phyloP scores from a whole-genome alignment of 768 basidiomycete genomes.

The Strobilomyces confusus region DNA sequence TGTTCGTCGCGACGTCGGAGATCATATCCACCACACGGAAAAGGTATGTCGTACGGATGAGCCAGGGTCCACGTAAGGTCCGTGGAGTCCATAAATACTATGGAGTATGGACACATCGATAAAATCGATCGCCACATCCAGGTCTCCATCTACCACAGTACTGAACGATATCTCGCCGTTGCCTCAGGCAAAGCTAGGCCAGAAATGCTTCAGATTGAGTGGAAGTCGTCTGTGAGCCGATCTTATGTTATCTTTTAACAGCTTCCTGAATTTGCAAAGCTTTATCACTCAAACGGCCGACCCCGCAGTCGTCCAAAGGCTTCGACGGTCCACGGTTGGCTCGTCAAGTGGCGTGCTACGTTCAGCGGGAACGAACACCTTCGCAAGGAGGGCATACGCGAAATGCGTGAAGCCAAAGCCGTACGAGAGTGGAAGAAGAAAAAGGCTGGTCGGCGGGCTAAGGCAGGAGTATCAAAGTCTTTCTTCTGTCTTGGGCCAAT shows the following conservation, averaged over 20 bases:
- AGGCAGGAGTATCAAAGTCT: conserved; percentile 10
- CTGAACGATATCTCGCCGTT: conserved; percentile 2
- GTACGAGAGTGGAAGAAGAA: conserved; percentile 29
- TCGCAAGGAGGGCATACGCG: conserved; percentile 64
- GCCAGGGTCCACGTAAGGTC: not conserved
- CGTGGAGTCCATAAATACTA: conserved; percentile 23
- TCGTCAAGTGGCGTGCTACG: conserved; percentile 76
- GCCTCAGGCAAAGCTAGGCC: not conserved
- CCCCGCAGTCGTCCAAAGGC: conserved; percentile 48
- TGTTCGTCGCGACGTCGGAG: conserved; percentile 11
- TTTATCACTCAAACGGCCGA: conserved; percentile 35
- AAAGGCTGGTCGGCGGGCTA: conserved; percentile 17
- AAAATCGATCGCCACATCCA: conserved; percentile 9
- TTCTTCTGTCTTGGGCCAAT: conserved; percentile 28
- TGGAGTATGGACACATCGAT: conserved; percentile 2
- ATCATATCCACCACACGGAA: conserved; percentile 14
- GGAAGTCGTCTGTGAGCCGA: conserved; percentile 31
- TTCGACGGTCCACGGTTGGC: conserved; percentile 70
- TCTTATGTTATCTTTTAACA: not conserved
- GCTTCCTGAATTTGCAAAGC: conserved; percentile 14
- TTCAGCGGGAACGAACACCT: conserved; percentile 58
- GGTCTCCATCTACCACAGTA: conserved; percentile 2
- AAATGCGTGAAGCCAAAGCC: conserved; percentile 58
- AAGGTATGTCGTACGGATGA: conserved; percentile 8
- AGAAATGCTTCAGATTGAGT: conserved; percentile 31